A percentile compares a stretch with the other conserved stretches of the same genome.
Evolutionary conservation across 352 stramenopile species (phyloP).

Genomic region (Phytopythium ostracodes): DNA sequence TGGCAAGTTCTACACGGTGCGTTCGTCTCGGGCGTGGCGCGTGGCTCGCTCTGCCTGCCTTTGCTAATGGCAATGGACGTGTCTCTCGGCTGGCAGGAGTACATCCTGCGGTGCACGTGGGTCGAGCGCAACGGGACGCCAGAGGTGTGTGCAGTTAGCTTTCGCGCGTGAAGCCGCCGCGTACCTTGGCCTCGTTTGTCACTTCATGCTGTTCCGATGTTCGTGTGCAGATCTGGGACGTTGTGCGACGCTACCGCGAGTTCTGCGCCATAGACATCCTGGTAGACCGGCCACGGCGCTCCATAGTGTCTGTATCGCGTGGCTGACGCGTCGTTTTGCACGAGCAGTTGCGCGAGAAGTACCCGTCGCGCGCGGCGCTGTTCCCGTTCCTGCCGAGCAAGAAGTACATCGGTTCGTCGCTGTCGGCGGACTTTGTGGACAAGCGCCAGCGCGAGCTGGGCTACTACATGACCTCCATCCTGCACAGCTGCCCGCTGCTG

Average conservation of each 20-base stretch:
- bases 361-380: conserved; percentile 61
- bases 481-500: conserved; percentile 73
- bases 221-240: conserved; percentile 64
- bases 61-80: no score
- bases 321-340: no score
- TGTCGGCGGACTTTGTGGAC: conserved; percentile 84
- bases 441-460: conserved; percentile 84
- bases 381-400: conserved; percentile 83
- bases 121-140: conserved; percentile 41
- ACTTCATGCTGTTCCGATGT: conserved; percentile 1
- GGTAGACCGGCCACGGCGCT: no score
- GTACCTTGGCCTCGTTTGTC: neutral
- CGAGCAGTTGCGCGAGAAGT: conserved; percentile 85
- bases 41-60: no score
- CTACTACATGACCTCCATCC: conserved; percentile 83
- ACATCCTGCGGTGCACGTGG: conserved; percentile 79
- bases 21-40: neutral
- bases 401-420: conserved; percentile 83
- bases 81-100: conserved; percentile 39
- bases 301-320: no score
- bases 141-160: conserved; percentile 26
- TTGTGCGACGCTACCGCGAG: conserved; percentile 79
- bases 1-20: conserved; percentile 84
- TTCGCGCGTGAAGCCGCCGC: neutral
- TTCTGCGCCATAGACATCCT: conserved; percentile 86